Evolutionary conservation across 345 rosid species (phyloP), one percentile per base, ranked within the genome.

Genomic region (Rubroshorea leprosula): DNA sequence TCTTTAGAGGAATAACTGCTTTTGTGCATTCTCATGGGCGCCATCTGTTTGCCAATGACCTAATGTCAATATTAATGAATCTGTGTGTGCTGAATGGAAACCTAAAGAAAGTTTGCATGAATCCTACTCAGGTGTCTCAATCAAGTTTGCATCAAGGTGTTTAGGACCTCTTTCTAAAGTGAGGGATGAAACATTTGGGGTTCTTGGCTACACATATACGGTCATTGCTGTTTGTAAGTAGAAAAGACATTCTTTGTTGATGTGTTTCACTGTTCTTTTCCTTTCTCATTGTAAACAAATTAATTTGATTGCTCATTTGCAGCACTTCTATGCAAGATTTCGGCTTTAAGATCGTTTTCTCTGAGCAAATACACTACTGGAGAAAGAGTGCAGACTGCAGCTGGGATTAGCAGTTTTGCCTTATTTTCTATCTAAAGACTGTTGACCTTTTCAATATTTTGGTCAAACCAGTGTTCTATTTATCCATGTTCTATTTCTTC

Each of bases 401-500:
- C 90, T 0, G 97, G 95, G 60, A 84, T 87, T 22, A 90, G 95
- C 60, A 85, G 89, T 57, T 76, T 85, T 17, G 95, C 93, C 54
- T n/a, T 83, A 90, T 80, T 90, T 87, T 61, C 54, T 90, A 35
- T 76, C 97, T 2, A 90, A 81, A 72, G 95, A 90, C 90, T 27
- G 57, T 86, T 23, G 97, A 90, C 56, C 88, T 72, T 66, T 78
- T 90, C 68, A 83, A 78, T 65, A 83, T 80, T 29, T 26, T 81
- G 23, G 39, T 90, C 68, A 90, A 90, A 72, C 97, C 95, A 17
- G 66, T 90, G 58, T 85, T 87, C 44, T 90, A 84, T 70, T 72
- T 90, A 59, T 90, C 90, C 49, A 90, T 85, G 90, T 84, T 87
- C 77, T 87, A 81, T 68, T 90, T 87, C 90, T 90, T 87, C 88